Evolutionary conservation across 306 rosid species (phyloP), one percentile per base, ranked within the genome.

Genomic region (Quillaja saponaria): DNA sequence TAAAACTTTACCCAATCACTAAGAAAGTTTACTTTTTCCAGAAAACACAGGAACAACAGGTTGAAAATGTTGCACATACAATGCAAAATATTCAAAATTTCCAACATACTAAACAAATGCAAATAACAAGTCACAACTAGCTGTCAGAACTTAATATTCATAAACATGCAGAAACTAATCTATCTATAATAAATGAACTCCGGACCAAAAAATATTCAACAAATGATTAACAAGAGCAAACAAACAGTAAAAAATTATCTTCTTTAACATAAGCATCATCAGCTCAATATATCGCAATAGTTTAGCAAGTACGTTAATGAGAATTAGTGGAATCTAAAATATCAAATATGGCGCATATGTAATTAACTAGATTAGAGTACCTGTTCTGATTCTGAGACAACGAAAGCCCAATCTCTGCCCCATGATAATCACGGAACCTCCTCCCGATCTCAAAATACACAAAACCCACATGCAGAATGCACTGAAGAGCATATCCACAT

Each of bases 401-500:
- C 21, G 78, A 42, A 37, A 71, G 62, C 48, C 55, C 81, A 20
- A 25, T 38, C 68, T 63, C 72, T 50, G 55, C 41, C 7, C 49
- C 66, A 25, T 12, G 50, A 49, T 60, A 8, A 41, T 64, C 71
- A 39, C 21, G 55, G 57, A 44, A 8, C 16, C 62, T 55, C 39
- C 63, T 13, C 49, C 73, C 82, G 47, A 74, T 80, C 63, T 85
- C 82, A 16, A 80, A 68, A 74, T 55, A 85, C 49, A 85, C 84
- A 39, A 79, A 88, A 59, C 72, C 77, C 8, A 83, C 76, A 58
- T 88, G 96, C 44, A 85, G 49, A 28, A 79, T 15, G 66, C 94
- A 85, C 78, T 83, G 94, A 10, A 79, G 53, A 37, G 82, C 79
- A 69, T 88, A 83, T 44, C 87, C 96, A 54, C 64, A 73, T 11